Evolutionary conservation across 2,329 filamentous ascomycete genomes (phyloP).

Genomic region (Aspergillus vadensis): DNA sequence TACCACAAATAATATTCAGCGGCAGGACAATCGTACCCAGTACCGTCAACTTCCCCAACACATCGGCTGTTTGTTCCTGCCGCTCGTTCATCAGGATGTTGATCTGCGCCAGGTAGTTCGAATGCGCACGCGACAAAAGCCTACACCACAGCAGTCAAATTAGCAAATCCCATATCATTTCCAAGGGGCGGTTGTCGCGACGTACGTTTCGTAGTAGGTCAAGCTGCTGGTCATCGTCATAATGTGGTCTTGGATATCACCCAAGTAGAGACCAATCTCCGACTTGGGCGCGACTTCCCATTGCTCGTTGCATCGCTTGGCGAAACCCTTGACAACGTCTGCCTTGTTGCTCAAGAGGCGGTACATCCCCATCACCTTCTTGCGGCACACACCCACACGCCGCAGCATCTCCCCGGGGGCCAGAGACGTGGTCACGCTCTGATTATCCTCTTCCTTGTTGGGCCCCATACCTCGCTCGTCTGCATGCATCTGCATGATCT

Average conservation of each 20-base stretch:
- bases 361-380: slow-evolving; percentile 96
- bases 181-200: too few species aligned
- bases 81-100: slow-evolving; percentile 99
- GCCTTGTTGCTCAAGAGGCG: slow-evolving; percentile 93
- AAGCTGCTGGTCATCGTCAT: slow-evolving; percentile 98
- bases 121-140: slow-evolving; percentile 86
- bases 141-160: slow-evolving; percentile 49
- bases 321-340: slow-evolving; percentile 98
- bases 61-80: slow-evolving; percentile 92
- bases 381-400: slow-evolving; percentile 88
- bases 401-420: slow-evolving; percentile 80
- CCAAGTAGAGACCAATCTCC: slow-evolving; percentile 95
- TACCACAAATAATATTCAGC: slow-evolving; percentile 98
- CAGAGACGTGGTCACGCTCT: slow-evolving; percentile 40
- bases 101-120: slow-evolving; percentile 98
- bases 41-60: slow-evolving; percentile 91
- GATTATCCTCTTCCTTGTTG: slow-evolving; percentile 40
- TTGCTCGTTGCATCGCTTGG: slow-evolving; percentile 95
- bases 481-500: slow-evolving; percentile 80
- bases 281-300: slow-evolving; percentile 49
- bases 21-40: slow-evolving; percentile 95
- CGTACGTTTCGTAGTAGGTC: slow-evolving; percentile 92
- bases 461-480: slow-evolving; percentile 39
- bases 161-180: background rate
- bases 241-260: slow-evolving; percentile 98